Base-by-base conservation (phyloP, 305 asterid genomes). In the Rubia tinctorum region DNA sequence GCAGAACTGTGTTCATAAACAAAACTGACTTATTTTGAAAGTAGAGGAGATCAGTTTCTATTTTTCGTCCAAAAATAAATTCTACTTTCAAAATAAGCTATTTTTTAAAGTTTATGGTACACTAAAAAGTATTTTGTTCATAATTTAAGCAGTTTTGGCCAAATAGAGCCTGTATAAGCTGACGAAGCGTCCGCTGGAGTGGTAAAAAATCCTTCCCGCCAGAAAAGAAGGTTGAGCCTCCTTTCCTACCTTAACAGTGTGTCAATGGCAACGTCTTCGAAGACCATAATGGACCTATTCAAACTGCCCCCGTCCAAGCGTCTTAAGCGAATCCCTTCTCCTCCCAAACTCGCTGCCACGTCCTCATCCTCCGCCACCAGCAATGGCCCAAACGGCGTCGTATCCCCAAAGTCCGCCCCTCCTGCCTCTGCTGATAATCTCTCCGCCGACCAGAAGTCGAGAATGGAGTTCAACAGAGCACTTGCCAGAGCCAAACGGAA, bases 231-330 rank as follows among this genome's bases (percentile, higher is more conserved):
- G 0, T 49, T 0, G 15, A n/a, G 55, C 55, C 55, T 49, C n/a
- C 55, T 49, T 49, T 49, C 55, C 3, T 14, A 13, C 5, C 34
- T 30, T 4, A 49, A 18, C 55, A 49, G 55, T 49, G 55, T 49
- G 55, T 49, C 62, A 23, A 87, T 88, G 91, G 82, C 91, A 22
- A 77, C 91, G 55, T 84, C 93, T 37, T 81, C 88, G 34, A 94
- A 83, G 87, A 90, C 94, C 86, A 87, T 91, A 78, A 68, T 80
- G 85, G 96, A 94, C 75, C 79, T 86, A 68, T 86, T 84, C 81
- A 90, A 86, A 83, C 89, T 81, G 77, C 98, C 98, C 47, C 75
- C 92, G 53, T 85, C 92, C 59, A 91, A 94, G 82, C 98, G 97
- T 69, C 84, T 80, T 72, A 91, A 88, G 84, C 77, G 79, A 64